Evolutionary conservation across 176 grass and related monocot genomes (phyloP).

Genomic region (Zoysia japonica): DNA sequence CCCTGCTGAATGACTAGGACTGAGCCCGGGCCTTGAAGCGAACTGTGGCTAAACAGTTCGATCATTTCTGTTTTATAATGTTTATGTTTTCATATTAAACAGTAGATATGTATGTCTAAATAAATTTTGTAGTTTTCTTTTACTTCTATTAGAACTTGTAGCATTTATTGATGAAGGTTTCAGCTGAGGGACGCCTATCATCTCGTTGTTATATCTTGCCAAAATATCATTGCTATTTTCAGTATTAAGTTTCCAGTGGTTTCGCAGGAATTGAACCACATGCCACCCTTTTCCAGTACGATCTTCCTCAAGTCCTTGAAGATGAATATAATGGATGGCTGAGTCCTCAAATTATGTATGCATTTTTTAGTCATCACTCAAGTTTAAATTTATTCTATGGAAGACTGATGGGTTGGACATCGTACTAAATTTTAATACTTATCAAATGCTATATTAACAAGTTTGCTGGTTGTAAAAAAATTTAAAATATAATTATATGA

Average conservation of each 20-base stretch:
- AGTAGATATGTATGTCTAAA: neutral
- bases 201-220: neutral
- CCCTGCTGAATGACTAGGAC: neutral
- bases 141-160: neutral
- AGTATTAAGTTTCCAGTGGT: neutral
- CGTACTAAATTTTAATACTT: neutral
- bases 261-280: slow-evolving; percentile 50
- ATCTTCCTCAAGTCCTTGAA: slow-evolving; percentile 59
- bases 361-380: neutral
- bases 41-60: too few species aligned
- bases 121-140: neutral
- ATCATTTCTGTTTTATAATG: too few species aligned
- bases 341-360: slow-evolving; percentile 48
- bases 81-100: too few species aligned
- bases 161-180: neutral
- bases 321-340: slow-evolving; percentile 60
- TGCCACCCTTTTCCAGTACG: slow-evolving; percentile 45
- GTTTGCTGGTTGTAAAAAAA: neutral
- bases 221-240: neutral
- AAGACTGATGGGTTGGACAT: neutral
- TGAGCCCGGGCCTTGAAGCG: neutral
- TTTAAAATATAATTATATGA: neutral
- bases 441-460: neutral
- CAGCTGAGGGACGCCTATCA: neutral
- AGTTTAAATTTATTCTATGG: slow-evolving; percentile 12